Evolutionary conservation across 768 basidiomycete species (phyloP), one percentile per base, ranked within the genome.

Genomic region (Leucosporidium creatinivorum): DNA sequence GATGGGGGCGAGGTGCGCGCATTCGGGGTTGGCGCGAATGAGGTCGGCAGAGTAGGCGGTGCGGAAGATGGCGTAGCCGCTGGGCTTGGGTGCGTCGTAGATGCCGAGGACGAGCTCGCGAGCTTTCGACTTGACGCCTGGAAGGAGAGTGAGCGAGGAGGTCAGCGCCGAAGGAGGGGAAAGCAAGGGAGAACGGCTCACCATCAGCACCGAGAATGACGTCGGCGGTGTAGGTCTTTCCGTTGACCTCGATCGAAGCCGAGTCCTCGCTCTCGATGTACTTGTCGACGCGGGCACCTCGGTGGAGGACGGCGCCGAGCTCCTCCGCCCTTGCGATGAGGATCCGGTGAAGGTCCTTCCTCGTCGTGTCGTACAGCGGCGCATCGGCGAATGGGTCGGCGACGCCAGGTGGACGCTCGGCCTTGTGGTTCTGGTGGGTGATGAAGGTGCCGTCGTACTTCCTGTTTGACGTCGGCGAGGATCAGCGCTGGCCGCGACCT

Each of bases 161-260:
- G 39, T 44, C 39, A 44, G 39, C 6, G 39, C 39, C 39, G 39
- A 44, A 30, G 15, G 15, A 18, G n/a, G 26, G 4, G 28, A 50
- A 61, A 15, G 74, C 71, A 25, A 63, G 51, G 33, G 70, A 77
- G 68, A 72, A 73, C 4, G 15, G 39, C 58, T 74, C 71, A 44
- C 77, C 77, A 68, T 76, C 73, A 12, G 75, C 73, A 61, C 73
- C 75, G 58, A 77, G 48, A 36, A 77, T 70, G 36, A 76, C 59
- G 69, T 76, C 75, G 31, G 62, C 74, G 8, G 59, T 61, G 19
- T 75, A 36, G 23, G 36, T 58, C 61, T 65, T 66, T 28, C 73
- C 73, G 39, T 67, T 61, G 39, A 65, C 39, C 58, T 75, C 62
- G 36, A 76, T 69, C 39, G 69, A 64, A 4, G 72, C 69, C 56